Evolutionary conservation across 176 grass and related monocot genomes (phyloP).

Genomic region (Zoysia pacifica): DNA sequence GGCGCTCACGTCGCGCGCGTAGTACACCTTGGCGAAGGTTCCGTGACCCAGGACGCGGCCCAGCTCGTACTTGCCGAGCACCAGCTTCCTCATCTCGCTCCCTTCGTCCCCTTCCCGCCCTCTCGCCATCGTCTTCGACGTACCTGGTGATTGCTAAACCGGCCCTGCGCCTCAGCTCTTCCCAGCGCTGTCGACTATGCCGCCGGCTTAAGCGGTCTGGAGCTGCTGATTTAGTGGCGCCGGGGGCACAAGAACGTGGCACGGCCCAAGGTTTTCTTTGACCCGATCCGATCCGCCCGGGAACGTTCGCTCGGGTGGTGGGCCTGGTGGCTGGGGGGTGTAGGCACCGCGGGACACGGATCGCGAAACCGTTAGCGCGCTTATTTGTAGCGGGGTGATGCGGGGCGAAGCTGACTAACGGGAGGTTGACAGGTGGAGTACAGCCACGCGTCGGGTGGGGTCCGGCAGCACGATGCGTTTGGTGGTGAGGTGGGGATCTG

Average conservation of each 20-base stretch:
- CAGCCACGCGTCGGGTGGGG: not conserved
- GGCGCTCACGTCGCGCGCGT: slow-evolving; percentile 59
- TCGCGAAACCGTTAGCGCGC: slow-evolving; percentile 27
- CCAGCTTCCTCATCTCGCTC: slow-evolving; percentile 45
- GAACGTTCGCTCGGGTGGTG: not conserved
- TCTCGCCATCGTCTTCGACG: slow-evolving; percentile 9
- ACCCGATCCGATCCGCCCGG: not conserved
- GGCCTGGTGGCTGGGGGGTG: not conserved
- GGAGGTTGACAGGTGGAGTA: slow-evolving; percentile 2
- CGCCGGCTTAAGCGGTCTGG: not conserved
- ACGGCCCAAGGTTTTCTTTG: slow-evolving; percentile 55
- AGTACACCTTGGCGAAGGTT: slow-evolving; percentile 91
- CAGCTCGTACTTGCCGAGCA: slow-evolving; percentile 87
- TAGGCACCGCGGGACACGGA: slow-evolving; percentile 35
- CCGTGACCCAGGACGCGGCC: slow-evolving; percentile 82
- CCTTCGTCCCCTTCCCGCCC: slow-evolving; percentile 23
- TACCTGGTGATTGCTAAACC: no score
- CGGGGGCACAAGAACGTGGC: slow-evolving; percentile 8
- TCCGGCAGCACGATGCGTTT: not conserved
- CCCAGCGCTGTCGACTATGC: not conserved
- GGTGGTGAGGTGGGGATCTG: not conserved
- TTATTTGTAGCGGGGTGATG: slow-evolving; percentile 14
- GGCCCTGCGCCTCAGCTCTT: not conserved
- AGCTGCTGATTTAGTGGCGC: not conserved
- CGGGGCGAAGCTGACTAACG: not conserved